Evolutionary conservation across 129 eudicot species (phyloP), one percentile per base, ranked within the genome.

Genomic region (Ambrosia trifida): DNA sequence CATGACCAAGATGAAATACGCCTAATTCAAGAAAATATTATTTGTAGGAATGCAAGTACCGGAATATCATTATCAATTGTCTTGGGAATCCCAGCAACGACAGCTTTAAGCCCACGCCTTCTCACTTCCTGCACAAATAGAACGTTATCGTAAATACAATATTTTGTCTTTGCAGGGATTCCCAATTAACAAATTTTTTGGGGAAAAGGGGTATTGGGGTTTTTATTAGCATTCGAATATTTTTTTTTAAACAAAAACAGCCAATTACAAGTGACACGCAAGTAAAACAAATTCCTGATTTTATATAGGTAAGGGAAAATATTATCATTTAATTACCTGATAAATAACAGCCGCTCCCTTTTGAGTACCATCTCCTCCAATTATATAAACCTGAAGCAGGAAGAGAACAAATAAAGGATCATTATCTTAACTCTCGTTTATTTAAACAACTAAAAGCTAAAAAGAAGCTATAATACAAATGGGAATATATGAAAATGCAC

Each of bases 301-400:
- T 70, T 54, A 54, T 70, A 6, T 53, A 38, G 16, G 30, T 11
- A 70, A 11, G 14, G 35, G 41, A 38, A 19, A 57, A 4, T 20
- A 33, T 47, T 38, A 17, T 51, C 66, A 40, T 59, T 50, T 74
- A 65, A 63, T 79, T 76, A 85, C 96, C 95, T 90, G 91, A 69
- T 85, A 90, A 17, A 90, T 90, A 17, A 68, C 91, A 6, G 97
- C 77, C 74, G 97, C 97, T 61, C 97, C 97, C 79, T 83, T 87
- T 63, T 81, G 95, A 45, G 97, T 90, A 67, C 95, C 97, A 69
- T 87, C 95, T n/a, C 97, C 97, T 83, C 95, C 95, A 79, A 90
- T 90, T 12, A 90, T 90, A 74, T 83, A 87, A 76, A 89, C 96
- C 96, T 89, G 78, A 59, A 58, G 17, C 79, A 81, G 3, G 53